Conservation (phyloP, 805 yeast species). For the Cyberlindnera amylophila region DNA sequence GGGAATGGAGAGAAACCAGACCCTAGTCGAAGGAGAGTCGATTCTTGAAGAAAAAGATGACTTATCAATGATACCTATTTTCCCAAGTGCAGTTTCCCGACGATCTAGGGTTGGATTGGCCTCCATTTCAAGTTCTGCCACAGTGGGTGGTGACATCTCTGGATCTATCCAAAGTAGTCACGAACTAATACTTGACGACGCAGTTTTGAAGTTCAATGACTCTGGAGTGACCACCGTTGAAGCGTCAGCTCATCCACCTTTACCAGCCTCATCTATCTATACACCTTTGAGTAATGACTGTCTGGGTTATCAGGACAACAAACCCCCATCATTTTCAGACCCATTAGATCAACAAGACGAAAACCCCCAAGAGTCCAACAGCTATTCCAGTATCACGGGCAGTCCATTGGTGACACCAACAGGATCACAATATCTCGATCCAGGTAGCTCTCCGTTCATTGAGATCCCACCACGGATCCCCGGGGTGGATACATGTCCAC, state of each 20-base stretch:
- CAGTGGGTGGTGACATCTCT: neutral
- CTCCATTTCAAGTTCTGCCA: neutral
- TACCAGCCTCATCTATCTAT: slow-evolving; percentile 5
- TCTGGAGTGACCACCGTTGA: neutral
- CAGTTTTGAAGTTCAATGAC: neutral
- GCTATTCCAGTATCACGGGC: no score
- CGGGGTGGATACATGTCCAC: slow-evolving; percentile 2
- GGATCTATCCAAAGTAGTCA: slow-evolving; percentile 11
- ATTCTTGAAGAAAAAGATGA: neutral
- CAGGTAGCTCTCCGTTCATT: neutral
- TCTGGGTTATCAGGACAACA: neutral
- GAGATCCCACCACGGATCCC: neutral
- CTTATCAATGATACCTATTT: slow-evolving; percentile 3
- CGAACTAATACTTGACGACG: slow-evolving; percentile 5
- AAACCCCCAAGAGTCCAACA: no score
- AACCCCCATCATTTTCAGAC: neutral
- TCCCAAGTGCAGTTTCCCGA: neutral
- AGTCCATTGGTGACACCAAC: no score
- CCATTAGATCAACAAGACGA: no score
- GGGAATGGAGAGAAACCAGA: no score
- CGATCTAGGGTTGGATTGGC: neutral
- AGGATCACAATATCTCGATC: no score
- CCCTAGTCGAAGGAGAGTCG: neutral
- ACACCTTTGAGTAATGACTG: neutral
- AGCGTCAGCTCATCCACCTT: neutral